Base-by-base conservation (phyloP, 2,329 filamentous ascomycete species). In the Metarhizium guizhouense region DNA sequence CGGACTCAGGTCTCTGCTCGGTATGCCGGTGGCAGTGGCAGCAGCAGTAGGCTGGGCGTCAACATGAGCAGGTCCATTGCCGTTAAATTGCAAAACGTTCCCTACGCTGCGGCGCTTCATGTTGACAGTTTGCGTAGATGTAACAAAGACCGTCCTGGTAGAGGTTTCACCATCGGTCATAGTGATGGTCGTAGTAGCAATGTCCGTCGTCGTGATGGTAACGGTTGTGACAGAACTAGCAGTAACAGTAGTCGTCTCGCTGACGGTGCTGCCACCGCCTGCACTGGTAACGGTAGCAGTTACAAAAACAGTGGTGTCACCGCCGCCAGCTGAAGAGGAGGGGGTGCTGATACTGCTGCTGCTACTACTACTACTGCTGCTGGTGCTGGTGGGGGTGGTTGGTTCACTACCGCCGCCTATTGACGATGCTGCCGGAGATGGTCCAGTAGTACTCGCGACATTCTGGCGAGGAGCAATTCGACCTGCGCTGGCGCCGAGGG, bases 151-250 rank as follows among this genome's bases (percentile, higher is more conserved):
- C 29, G 64, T 71, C 47, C 56, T 64, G 8, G 72, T 74, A 40
- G 72, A 70, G 13, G 68, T 71, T 6, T 68, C 63, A 38, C 63
- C 64, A 52, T 69, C 65, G 54, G 59, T 64, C 56, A 62, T 67
- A 52, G 72, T 74, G 54, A 73, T 65, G 54, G 71, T 74, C 20
- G 60, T 63, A 40, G 72, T 74, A 50, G 62, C 58, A 58, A 72
- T 70, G 47, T 58, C 59, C 51, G 70, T 74, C 13, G 61, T 63
- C 25, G 70, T 72, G 25, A 71, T 61, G 52, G 69, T 50, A 18
- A 70, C 62, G 42, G 71, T 72, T 32, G 66, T 65, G 32, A 66
- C 56, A 4, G 64, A 66, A 40, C 60, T 63, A 51, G 64, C 6
- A 14, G 18, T 55, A 30, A 68, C 56, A 6, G 69, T 72, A 3